phyloP scores from a whole-genome alignment of 176 grass and related monocot genomes.

The Themeda triandra region DNA sequence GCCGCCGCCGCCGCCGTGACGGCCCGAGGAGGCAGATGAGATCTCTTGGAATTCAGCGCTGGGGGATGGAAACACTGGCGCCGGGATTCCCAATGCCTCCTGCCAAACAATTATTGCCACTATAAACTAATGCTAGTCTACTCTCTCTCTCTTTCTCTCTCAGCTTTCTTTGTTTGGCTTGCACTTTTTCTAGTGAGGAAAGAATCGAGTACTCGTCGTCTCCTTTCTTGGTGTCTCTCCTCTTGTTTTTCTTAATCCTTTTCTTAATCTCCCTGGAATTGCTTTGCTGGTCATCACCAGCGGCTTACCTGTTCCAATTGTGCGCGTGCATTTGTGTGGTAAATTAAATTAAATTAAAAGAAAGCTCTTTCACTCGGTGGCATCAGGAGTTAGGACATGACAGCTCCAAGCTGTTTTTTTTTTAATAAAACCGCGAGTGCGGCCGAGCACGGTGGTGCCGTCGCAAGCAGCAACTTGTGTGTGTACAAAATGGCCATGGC shows the following conservation, averaged over 20 bases:
- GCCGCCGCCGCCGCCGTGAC: neutral
- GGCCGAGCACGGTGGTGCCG: neutral
- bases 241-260: neutral
- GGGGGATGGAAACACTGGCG: constrained; percentile 32
- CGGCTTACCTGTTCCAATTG: constrained; percentile 39
- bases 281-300: constrained; percentile 22
- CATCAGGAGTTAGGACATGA: constrained; percentile 29
- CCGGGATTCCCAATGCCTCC: constrained; percentile 44
- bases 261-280: neutral
- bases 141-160: neutral
- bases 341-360: neutral
- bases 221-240: neutral
- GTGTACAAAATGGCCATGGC: neutral
- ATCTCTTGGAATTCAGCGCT: constrained; percentile 67
- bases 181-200: constrained; percentile 30
- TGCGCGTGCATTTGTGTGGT: constrained; percentile 31
- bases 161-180: constrained; percentile 24
- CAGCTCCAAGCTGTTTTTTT: constrained; percentile 5
- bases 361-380: neutral
- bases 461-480: neutral
- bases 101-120: constrained; percentile 44
- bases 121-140: neutral
- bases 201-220: constrained; percentile 11
- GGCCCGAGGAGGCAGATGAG: constrained; percentile 5
- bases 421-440: neutral